Evolutionary conservation across 306 rosid species (phyloP).

Genomic region (Glycine soja): DNA sequence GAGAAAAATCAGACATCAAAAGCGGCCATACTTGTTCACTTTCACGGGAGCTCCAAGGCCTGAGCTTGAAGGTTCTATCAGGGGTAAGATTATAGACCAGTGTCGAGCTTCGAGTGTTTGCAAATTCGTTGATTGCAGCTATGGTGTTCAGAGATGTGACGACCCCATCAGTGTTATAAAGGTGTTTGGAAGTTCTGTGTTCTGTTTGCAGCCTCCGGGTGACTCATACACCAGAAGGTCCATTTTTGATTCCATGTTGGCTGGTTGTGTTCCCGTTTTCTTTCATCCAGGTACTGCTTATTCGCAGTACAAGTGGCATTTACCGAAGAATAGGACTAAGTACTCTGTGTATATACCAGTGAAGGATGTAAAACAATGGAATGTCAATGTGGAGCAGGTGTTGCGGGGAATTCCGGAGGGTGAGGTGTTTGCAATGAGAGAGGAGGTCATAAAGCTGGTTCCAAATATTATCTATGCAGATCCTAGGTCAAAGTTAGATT

Average conservation of each 20-base stretch:
- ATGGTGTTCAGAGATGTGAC: conserved; percentile 64
- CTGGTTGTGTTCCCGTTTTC: conserved; percentile 92
- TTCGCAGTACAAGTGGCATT: conserved; percentile 81
- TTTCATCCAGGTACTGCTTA: conserved; percentile 91
- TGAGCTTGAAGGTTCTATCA: conserved; percentile 58
- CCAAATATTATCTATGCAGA: conserved; percentile 75
- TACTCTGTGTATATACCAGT: conserved; percentile 84
- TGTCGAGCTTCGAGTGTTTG: conserved; percentile 62
- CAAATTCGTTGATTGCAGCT: conserved; percentile 71
- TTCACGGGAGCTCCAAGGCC: conserved; percentile 89
- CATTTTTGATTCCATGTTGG: conserved; percentile 79
- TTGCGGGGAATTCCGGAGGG: conserved; percentile 62
- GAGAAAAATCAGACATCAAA: conserved; percentile 50
- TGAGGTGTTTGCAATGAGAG: conserved; percentile 70
- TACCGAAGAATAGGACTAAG: conserved; percentile 63
- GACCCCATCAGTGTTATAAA: conserved; percentile 64
- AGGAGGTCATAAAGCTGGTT: conserved; percentile 72
- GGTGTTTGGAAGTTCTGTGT: conserved; percentile 67
- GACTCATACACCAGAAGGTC: conserved; percentile 93
- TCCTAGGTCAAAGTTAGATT: conserved; percentile 61
- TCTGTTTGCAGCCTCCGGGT: conserved; percentile 88
- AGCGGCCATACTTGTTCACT: conserved; percentile 64
- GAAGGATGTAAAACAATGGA: conserved; percentile 65
- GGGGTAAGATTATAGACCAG: conserved; percentile 72
- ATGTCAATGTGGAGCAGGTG: conserved; percentile 57